Conservation (phyloP, 805 yeast species). For the Wickerhamiella musiphila region DNA sequence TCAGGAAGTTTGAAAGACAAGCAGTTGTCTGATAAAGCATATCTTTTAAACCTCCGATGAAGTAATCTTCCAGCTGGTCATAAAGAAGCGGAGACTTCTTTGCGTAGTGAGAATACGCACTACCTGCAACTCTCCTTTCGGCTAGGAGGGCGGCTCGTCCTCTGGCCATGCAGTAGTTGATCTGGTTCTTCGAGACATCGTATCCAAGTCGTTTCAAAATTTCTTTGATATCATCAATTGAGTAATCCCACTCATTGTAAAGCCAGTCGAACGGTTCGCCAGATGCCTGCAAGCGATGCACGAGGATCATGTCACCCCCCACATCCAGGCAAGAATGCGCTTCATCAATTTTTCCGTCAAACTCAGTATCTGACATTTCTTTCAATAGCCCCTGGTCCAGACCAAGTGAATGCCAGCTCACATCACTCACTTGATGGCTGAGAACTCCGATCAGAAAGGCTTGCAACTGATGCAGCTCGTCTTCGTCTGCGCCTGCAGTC, state of each 20-base stretch:
- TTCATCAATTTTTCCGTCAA: constrained; percentile 28
- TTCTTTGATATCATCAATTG: constrained; percentile 27
- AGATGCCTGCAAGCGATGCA: constrained; percentile 25
- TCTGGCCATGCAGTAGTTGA: constrained; percentile 34
- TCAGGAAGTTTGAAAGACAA: constrained; percentile 25
- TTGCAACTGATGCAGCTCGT: constrained; percentile 25
- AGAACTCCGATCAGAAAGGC: constrained; percentile 43
- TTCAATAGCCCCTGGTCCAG: constrained; percentile 37
- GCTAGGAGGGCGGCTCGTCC: constrained; percentile 36
- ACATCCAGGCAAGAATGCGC: constrained; percentile 43
- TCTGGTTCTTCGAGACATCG: constrained; percentile 19
- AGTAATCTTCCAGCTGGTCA: constrained; percentile 30
- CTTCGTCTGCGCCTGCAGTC: constrained; percentile 8
- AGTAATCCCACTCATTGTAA: constrained; percentile 21
- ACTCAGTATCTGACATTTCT: constrained; percentile 35
- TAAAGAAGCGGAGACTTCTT: constrained; percentile 29
- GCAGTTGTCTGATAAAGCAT: constrained; percentile 24
- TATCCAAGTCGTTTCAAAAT: constrained; percentile 27
- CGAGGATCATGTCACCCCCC: constrained; percentile 42
- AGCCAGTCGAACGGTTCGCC: constrained; percentile 18
- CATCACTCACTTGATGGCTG: constrained; percentile 47
- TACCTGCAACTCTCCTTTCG: constrained; percentile 25
- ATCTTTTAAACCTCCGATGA: constrained; percentile 36
- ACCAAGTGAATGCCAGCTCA: constrained; percentile 50
- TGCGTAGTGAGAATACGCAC: constrained; percentile 21